These are phyloP conservation scores for Mariannaea elegans DNA, from an alignment of 2,329 filamentous ascomycete species.

Conservation along the genomic window DNA sequence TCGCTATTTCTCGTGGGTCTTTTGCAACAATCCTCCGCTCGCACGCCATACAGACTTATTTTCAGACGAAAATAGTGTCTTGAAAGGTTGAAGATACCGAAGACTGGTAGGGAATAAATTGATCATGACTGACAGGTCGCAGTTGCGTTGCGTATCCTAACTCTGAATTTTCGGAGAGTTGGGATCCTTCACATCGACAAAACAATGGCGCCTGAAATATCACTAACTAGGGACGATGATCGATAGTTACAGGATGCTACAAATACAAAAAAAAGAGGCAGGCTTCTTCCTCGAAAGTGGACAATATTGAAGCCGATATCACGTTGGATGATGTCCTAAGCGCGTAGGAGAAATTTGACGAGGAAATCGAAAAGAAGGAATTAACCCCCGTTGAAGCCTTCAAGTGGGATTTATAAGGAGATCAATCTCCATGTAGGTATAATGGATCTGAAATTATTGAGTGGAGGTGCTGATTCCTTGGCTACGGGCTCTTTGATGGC, in stretches of 20 bases:
- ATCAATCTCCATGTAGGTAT: slow-evolving; percentile 15
- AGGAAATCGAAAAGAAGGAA: slow-evolving; percentile 8
- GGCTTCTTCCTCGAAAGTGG: background rate
- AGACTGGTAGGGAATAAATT: background rate
- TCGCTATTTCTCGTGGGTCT: slow-evolving; percentile 19
- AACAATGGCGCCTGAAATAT: slow-evolving; percentile 14
- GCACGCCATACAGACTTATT: slow-evolving; percentile 2
- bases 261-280: background rate
- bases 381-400: slow-evolving; percentile 17
- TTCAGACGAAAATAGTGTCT: background rate
- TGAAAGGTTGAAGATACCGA: background rate
- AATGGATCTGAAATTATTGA: background rate
- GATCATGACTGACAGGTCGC: background rate
- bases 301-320: slow-evolving; percentile 13
- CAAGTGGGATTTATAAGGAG: slow-evolving; percentile 19
- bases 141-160: background rate
- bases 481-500: slow-evolving; percentile 19
- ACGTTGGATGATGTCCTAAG: slow-evolving; percentile 4
- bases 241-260: background rate
- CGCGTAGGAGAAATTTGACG: slow-evolving; percentile 10
- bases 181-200: background rate
- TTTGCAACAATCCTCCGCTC: slow-evolving; percentile 10
- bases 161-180: background rate
- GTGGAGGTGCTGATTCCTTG: slow-evolving; percentile 12
- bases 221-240: background rate